Conservation (phyloP, 345 rosid genomes). For the Eucalyptus victrix region DNA sequence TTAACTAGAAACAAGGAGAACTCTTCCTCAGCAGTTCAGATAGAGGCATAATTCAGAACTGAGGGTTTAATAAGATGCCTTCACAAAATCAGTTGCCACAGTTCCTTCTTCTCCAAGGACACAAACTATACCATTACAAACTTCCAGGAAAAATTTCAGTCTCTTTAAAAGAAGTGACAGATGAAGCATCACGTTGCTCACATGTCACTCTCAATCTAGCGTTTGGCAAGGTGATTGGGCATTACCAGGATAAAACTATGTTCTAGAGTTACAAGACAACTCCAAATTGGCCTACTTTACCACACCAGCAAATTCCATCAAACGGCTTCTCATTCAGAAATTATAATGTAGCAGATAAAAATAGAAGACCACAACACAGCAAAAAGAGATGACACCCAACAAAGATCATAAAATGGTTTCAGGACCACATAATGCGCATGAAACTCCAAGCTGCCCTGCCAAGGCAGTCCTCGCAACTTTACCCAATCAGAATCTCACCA, state of each 20-base stretch:
- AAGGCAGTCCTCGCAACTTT: background rate
- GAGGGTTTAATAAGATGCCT: background rate
- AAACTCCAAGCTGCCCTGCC: background rate
- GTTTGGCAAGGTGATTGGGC: background rate
- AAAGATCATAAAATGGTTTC: background rate
- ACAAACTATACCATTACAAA: background rate
- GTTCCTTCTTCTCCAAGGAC: background rate
- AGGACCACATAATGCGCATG: background rate
- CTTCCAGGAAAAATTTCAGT: background rate
- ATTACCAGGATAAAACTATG: background rate
- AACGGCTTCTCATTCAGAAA: background rate
- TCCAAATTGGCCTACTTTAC: background rate
- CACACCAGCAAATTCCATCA: background rate
- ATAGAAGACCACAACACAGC: background rate
- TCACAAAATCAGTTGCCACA: background rate
- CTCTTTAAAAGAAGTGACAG: background rate
- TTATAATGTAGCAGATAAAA: background rate
- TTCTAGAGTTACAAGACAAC: background rate
- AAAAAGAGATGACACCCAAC: background rate
- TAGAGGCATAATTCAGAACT: background rate
- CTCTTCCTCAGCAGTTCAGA: background rate
- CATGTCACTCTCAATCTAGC: background rate
- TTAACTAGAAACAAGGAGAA: background rate
- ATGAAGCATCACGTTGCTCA: background rate
- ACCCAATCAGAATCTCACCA: background rate